These are phyloP conservation scores for Ustulina deusta DNA, from an alignment of 2,329 filamentous ascomycete genomes.

Conservation along the genomic window DNA sequence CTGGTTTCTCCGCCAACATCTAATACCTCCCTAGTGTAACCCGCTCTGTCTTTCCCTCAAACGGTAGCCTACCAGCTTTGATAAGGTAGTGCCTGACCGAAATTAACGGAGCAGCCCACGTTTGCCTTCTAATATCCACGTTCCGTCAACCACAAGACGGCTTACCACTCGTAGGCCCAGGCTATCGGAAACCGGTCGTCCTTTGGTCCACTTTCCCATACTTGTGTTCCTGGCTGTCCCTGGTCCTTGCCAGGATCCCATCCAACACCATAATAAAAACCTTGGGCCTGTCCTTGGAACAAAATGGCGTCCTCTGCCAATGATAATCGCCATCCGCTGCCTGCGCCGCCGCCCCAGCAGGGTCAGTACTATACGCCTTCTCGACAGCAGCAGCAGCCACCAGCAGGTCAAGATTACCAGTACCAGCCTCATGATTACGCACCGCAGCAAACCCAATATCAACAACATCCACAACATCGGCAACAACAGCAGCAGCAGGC, in stretches of 20 bases:
- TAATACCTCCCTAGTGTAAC: slow-evolving; percentile 24
- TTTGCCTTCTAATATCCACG: slow-evolving; percentile 27
- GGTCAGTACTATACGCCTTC: slow-evolving; percentile 38
- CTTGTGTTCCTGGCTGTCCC: slow-evolving; percentile 43
- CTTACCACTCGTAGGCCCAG: slow-evolving; percentile 38
- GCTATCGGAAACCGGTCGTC: slow-evolving; percentile 41
- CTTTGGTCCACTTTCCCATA: slow-evolving; percentile 45
- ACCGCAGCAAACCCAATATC: slow-evolving; percentile 44
- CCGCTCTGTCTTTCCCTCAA: slow-evolving; percentile 34
- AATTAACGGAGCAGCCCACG: slow-evolving; percentile 32
- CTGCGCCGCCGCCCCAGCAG: slow-evolving; percentile 46
- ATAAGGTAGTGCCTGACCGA: slow-evolving; percentile 32
- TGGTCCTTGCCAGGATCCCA: slow-evolving; percentile 42
- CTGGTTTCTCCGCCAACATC: slow-evolving; percentile 31
- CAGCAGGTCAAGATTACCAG: slow-evolving; percentile 37
- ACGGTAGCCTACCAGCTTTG: slow-evolving; percentile 17
- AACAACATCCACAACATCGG: slow-evolving; percentile 37
- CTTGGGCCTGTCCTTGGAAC: slow-evolving; percentile 39
- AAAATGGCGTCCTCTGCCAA: slow-evolving; percentile 50
- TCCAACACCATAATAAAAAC: slow-evolving; percentile 45
- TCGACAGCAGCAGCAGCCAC: slow-evolving; percentile 32
- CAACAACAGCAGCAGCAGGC: slow-evolving; percentile 44
- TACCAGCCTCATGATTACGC: slow-evolving; percentile 40
- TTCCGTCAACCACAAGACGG: slow-evolving; percentile 32
- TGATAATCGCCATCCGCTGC: slow-evolving; percentile 49